Conservation (phyloP, 1,284 basidiomycete species). For the Nidula niveotomentosa region DNA sequence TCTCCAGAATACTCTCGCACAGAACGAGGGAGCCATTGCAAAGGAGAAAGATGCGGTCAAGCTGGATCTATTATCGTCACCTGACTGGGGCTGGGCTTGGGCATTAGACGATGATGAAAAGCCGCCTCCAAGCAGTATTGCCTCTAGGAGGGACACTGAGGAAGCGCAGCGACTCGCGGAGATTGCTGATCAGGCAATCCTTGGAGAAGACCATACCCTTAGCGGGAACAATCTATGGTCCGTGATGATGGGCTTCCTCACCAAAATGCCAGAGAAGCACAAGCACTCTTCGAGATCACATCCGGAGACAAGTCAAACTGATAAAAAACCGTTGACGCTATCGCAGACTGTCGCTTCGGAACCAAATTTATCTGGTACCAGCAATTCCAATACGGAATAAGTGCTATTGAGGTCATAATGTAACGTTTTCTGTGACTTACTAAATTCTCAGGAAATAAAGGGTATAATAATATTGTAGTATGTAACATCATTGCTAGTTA, state of each 20-base stretch:
- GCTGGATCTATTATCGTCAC: conserved; percentile 44
- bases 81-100: conserved; percentile 75
- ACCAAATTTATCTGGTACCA: no score
- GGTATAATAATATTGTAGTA: neutral
- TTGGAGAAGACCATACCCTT: conserved; percentile 52
- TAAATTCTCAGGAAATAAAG: neutral
- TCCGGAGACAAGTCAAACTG: neutral
- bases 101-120: conserved; percentile 70
- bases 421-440: no score
- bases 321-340: neutral
- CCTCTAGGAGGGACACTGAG: conserved; percentile 72
- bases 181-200: conserved; percentile 64
- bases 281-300: conserved; percentile 10
- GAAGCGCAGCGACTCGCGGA: conserved; percentile 71
- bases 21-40: conserved; percentile 6
- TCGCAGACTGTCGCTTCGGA: neutral
- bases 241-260: conserved; percentile 60
- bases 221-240: conserved; percentile 74
- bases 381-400: neutral
- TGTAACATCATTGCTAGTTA: no score
- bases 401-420: neutral
- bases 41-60: conserved; percentile 33
- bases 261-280: conserved; percentile 29
- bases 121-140: conserved; percentile 82
- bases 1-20: conserved; percentile 30